Evolutionary conservation across 768 basidiomycete genomes (phyloP).

Genomic region (Macrolepiota fuliginosa): DNA sequence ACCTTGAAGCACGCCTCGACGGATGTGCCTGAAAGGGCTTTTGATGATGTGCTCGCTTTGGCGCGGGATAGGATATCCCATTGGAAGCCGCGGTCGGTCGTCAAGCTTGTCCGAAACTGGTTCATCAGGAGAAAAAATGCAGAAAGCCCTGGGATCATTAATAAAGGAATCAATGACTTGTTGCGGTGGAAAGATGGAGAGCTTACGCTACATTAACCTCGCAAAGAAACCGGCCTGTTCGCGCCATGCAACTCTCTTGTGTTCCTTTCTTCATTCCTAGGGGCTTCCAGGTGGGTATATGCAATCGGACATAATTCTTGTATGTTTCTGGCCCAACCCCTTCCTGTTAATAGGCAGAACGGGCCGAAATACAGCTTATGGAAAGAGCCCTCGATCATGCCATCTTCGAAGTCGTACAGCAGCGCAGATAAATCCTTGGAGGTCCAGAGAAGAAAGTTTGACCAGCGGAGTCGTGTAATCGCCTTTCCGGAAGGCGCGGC

Average conservation of each 20-base stretch:
- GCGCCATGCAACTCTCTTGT: slow-evolving; percentile 78
- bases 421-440: slow-evolving; percentile 84
- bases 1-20: slow-evolving; percentile 89
- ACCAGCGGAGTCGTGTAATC: slow-evolving; percentile 89
- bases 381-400: slow-evolving; percentile 80
- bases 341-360: slow-evolving; percentile 54
- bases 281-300: slow-evolving; percentile 63
- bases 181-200: not conserved
- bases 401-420: slow-evolving; percentile 53
- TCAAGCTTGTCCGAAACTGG: slow-evolving; percentile 87
- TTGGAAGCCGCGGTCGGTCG: slow-evolving; percentile 74
- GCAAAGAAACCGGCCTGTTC: slow-evolving; percentile 53
- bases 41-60: slow-evolving; percentile 80
- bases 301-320: slow-evolving; percentile 56
- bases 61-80: slow-evolving; percentile 72
- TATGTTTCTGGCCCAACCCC: slow-evolving; percentile 72
- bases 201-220: slow-evolving; percentile 55
- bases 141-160: slow-evolving; percentile 75
- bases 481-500: slow-evolving; percentile 77
- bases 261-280: slow-evolving; percentile 50
- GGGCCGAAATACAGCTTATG: slow-evolving; percentile 57
- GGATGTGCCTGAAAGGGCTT: slow-evolving; percentile 86
- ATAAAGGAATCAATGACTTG: not conserved
- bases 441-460: slow-evolving; percentile 80
- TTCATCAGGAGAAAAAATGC: slow-evolving; percentile 92